Conservation (phyloP, 1,284 basidiomycete genomes). For the Salmacisia buchloeana region DNA sequence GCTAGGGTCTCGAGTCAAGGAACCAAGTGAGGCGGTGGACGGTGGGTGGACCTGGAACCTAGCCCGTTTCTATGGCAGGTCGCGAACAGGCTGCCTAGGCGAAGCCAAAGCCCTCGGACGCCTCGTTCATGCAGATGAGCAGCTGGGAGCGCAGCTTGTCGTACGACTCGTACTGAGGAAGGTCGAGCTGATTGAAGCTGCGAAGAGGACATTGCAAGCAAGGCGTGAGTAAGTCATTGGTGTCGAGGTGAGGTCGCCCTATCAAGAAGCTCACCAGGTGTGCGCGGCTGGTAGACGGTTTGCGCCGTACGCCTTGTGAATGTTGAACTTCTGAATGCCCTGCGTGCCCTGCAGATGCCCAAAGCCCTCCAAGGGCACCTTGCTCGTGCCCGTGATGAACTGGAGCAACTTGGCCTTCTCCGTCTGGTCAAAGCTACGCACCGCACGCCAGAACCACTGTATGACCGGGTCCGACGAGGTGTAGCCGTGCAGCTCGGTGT, state of each 20-base stretch:
- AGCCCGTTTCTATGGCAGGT: too few species aligned
- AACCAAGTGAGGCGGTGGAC: too few species aligned
- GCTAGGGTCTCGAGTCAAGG: too few species aligned
- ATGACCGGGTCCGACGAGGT: slow-evolving; percentile 74
- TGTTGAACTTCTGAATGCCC: slow-evolving; percentile 91
- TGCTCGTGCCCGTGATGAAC: slow-evolving; percentile 86
- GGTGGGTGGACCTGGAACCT: too few species aligned
- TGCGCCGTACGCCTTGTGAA: slow-evolving; percentile 85
- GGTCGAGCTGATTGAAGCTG: slow-evolving; percentile 51
- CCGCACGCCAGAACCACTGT: slow-evolving; percentile 97
- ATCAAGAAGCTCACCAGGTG: slow-evolving; percentile 65
- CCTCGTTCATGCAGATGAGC: slow-evolving; percentile 47
- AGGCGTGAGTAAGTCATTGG: not conserved
- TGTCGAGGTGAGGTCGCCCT: not conserved
- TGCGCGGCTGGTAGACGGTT: slow-evolving; percentile 83
- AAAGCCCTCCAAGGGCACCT: slow-evolving; percentile 90
- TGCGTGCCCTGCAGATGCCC: slow-evolving; percentile 87
- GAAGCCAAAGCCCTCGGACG: slow-evolving; percentile 49
- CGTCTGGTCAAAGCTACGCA: slow-evolving; percentile 94
- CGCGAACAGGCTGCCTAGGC: slow-evolving; percentile 21
- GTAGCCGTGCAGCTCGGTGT: slow-evolving; percentile 85
- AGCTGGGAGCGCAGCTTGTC: slow-evolving; percentile 32
- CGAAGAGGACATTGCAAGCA: not conserved
- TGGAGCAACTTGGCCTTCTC: slow-evolving; percentile 81
- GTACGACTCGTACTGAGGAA: slow-evolving; percentile 49